Conservation (phyloP, 768 basidiomycete species). For the Leucocoprinus birnbaumii region DNA sequence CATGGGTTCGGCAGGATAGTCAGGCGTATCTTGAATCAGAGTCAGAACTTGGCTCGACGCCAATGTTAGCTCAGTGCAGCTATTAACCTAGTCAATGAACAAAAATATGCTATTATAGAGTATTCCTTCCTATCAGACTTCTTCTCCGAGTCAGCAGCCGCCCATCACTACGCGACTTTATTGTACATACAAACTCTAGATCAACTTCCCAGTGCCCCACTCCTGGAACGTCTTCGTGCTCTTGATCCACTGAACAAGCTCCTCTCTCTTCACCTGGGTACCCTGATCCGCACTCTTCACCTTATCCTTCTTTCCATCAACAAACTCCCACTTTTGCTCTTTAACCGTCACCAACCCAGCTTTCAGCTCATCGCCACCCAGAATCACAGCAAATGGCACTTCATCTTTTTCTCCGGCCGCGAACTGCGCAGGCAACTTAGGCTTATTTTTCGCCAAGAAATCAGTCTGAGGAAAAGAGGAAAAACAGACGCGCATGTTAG, state of each 20-base stretch:
- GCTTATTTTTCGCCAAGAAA: constrained; percentile 90
- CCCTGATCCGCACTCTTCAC: constrained; percentile 62
- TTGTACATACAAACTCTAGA: background rate
- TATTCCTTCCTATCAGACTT: no score
- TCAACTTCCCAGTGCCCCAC: constrained; percentile 33
- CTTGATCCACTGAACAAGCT: constrained; percentile 65
- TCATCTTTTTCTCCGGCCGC: constrained; percentile 88
- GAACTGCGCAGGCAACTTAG: constrained; percentile 85
- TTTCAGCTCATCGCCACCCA: constrained; percentile 85
- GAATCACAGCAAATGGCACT: constrained; percentile 88
- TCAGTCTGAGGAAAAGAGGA: constrained; percentile 56
- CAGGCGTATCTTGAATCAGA: no score
- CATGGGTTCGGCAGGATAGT: no score
- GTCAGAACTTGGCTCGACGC: no score
- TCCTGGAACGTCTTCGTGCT: constrained; percentile 40
- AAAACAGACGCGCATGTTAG: background rate
- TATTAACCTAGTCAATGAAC: no score
- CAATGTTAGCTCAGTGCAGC: no score
- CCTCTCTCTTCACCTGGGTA: constrained; percentile 55
- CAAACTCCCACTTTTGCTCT: constrained; percentile 81
- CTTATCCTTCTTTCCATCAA: constrained; percentile 72
- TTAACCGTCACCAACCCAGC: constrained; percentile 87
- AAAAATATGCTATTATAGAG: no score
- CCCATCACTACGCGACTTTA: no score
- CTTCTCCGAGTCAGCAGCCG: no score